Evolutionary conservation across 768 basidiomycete genomes (phyloP).

Genomic region (Termitomyces sp.): DNA sequence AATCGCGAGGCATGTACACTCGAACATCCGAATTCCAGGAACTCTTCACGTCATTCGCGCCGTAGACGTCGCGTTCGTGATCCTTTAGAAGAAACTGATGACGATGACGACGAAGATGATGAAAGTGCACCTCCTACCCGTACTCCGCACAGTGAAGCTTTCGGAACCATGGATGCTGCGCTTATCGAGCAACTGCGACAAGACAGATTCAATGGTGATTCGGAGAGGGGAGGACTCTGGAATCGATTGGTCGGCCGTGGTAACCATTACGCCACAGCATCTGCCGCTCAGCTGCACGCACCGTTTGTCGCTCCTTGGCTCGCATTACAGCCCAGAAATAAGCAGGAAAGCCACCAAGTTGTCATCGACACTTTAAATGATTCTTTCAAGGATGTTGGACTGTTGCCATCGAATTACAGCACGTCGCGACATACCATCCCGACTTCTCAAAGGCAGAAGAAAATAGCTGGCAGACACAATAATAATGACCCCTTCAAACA

Average conservation of each 20-base stretch:
- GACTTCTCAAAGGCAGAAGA: slow-evolving; percentile 23
- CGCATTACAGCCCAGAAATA: slow-evolving; percentile 52
- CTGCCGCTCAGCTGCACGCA: slow-evolving; percentile 19
- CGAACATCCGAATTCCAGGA: slow-evolving; percentile 11
- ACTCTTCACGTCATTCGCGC: slow-evolving; percentile 14
- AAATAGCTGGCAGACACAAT: slow-evolving; percentile 19
- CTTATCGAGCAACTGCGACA: slow-evolving; percentile 39
- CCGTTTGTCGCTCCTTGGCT: slow-evolving; percentile 54
- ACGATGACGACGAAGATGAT: slow-evolving; percentile 18
- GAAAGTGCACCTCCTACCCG: slow-evolving; percentile 30
- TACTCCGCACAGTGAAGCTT: slow-evolving; percentile 60
- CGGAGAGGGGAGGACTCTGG: slow-evolving; percentile 18
- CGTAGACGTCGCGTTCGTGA: slow-evolving; percentile 24
- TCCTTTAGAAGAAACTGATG: slow-evolving; percentile 19
- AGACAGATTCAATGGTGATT: slow-evolving; percentile 17
- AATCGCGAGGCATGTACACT: slow-evolving; percentile 1
- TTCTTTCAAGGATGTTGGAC: slow-evolving; percentile 76
- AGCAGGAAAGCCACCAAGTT: slow-evolving; percentile 62
- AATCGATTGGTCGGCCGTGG: slow-evolving; percentile 18
- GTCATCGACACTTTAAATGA: slow-evolving; percentile 65
- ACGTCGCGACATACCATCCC: slow-evolving; percentile 23
- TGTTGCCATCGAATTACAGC: slow-evolving; percentile 48
- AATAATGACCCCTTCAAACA: slow-evolving; percentile 48
- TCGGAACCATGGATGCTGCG: slow-evolving; percentile 50
- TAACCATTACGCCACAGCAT: slow-evolving; percentile 11